Evolutionary conservation across 176 grass and related monocot species (phyloP).

Genomic region (Oryza glaberrima): DNA sequence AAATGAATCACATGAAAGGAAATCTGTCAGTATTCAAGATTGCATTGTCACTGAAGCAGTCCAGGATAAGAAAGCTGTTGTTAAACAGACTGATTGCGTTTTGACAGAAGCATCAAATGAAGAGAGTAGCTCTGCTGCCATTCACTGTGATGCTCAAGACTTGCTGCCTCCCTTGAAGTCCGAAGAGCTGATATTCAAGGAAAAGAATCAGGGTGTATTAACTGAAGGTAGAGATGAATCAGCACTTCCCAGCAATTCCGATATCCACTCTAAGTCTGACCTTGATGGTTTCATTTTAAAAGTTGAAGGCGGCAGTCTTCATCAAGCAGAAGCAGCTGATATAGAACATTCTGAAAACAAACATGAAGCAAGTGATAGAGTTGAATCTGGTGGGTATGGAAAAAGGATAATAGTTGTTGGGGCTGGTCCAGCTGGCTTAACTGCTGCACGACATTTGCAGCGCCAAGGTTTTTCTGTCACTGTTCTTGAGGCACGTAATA

Average conservation of each 20-base stretch:
- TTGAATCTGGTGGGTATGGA: constrained; percentile 36
- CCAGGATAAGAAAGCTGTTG: constrained; percentile 39
- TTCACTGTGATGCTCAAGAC: constrained; percentile 31
- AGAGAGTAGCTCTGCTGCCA: constrained; percentile 19
- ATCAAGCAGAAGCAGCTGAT: constrained; percentile 37
- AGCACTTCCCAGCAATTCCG: constrained; percentile 19
- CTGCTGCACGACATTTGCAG: constrained; percentile 86
- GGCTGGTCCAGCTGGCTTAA: constrained; percentile 95
- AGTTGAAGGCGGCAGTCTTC: constrained; percentile 24
- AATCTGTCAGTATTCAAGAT: constrained; percentile 41
- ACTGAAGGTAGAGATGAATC: constrained; percentile 38
- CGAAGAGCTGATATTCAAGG: constrained; percentile 32
- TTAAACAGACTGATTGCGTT: constrained; percentile 33
- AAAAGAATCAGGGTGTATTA: constrained; percentile 38
- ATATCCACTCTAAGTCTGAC: constrained; percentile 12
- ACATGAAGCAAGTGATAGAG: constrained; percentile 17
- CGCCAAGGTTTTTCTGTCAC: constrained; percentile 84
- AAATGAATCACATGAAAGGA: constrained; percentile 51
- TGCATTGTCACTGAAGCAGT: constrained; percentile 30
- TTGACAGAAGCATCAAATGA: constrained; percentile 45
- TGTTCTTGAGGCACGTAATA: constrained; percentile 94
- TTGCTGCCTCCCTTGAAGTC: constrained; percentile 35
- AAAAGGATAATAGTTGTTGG: constrained; percentile 85
- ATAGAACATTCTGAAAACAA: constrained; percentile 42
- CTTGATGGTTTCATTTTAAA: constrained; percentile 37